Percentiles rank a stretch among this genome's conserved stretches.
phyloP scores from a whole-genome alignment of 768 basidiomycete genomes.

The Podaxis sp. region DNA sequence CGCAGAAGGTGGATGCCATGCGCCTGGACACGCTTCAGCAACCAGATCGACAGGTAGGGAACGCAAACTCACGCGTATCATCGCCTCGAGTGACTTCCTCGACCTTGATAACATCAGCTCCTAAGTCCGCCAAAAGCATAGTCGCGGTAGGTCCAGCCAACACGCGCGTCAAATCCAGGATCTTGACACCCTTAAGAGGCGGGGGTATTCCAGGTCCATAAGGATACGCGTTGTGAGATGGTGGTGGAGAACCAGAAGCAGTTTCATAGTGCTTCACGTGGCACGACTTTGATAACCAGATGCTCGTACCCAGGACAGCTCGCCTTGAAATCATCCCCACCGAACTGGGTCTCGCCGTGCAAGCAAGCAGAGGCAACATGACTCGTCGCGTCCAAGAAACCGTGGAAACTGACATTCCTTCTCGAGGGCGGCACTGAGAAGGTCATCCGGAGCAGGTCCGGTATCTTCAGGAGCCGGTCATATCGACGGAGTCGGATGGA shows the following conservation, averaged over 20 bases:
- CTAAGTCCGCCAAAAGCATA: constrained; percentile 89
- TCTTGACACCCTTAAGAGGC: constrained; percentile 74
- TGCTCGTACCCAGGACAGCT: neutral
- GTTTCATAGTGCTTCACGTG: constrained; percentile 10
- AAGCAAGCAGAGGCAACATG: constrained; percentile 1
- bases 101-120: constrained; percentile 93
- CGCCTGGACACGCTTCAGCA: constrained; percentile 37
- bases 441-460: neutral
- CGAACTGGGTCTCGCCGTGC: neutral
- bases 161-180: constrained; percentile 89
- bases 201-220: constrained; percentile 61
- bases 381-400: neutral
- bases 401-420: neutral
- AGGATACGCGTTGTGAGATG: constrained; percentile 20
- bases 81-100: constrained; percentile 82
- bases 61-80: constrained; percentile 68
- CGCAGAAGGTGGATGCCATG: constrained; percentile 65
- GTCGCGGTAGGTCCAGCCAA: constrained; percentile 92
- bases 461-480: neutral
- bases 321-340: neutral
- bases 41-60: neutral
- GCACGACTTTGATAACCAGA: neutral
- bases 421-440: neutral
- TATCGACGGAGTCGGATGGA: neutral
- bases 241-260: constrained; percentile 2